phyloP scores from a whole-genome alignment of 352 stramenopile species.

The Globisporangium ultimum region DNA sequence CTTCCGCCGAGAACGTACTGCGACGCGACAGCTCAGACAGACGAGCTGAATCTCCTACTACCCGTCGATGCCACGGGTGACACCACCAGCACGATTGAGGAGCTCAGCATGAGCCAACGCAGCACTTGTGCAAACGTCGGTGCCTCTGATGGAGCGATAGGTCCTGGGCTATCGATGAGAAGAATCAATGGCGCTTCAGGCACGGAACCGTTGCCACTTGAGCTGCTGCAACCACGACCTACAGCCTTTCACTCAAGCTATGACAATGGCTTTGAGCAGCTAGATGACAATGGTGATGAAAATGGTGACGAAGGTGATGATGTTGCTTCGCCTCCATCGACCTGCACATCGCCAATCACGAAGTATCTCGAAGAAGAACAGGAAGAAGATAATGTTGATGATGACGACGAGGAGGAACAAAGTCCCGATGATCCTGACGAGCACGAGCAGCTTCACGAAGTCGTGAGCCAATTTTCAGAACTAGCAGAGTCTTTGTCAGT shows the following conservation, averaged over 20 bases:
- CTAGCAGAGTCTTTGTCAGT: neutral
- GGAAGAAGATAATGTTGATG: neutral
- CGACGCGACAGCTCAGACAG: slow-evolving; percentile 2
- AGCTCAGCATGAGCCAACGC: neutral
- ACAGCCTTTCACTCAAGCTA: no score
- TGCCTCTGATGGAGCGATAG: no score
- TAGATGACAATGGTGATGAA: neutral
- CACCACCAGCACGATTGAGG: neutral
- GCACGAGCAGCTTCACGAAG: neutral
- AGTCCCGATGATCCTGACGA: neutral
- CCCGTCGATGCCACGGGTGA: no score
- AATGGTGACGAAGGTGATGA: neutral
- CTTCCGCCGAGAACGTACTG: neutral
- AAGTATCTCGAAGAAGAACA: slow-evolving; percentile 4
- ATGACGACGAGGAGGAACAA: neutral
- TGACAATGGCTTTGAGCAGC: neutral
- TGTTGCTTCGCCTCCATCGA: neutral
- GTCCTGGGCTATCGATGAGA: no score
- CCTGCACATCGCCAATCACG: slow-evolving; percentile 2
- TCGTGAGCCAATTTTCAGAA: neutral
- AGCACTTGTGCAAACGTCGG: no score
- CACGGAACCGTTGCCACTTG: no score
- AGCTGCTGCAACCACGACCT: no score
- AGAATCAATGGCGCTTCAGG: no score
- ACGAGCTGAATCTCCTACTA: neutral